Percentiles rank a stretch among this genome's conserved stretches.
Conservation (phyloP, 805 yeast genomes). For the Wickerhamiella domercqiae region DNA sequence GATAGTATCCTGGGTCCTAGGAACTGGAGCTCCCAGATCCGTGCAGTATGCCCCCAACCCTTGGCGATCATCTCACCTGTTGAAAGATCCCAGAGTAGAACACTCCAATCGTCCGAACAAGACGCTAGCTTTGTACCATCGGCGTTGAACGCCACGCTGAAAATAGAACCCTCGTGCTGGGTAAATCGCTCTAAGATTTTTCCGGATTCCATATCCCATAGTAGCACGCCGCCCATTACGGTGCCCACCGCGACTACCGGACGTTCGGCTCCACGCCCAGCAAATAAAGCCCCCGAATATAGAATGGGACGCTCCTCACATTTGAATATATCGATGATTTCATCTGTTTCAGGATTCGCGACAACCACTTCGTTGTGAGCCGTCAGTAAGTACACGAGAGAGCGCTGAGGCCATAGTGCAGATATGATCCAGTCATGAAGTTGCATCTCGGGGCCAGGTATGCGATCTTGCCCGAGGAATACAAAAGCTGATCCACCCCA, state of each 20-base stretch:
- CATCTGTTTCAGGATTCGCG: constrained; percentile 20
- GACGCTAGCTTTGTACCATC: constrained; percentile 45
- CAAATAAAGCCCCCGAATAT: constrained; percentile 66
- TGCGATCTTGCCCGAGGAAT: constrained; percentile 24
- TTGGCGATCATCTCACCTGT: constrained; percentile 47
- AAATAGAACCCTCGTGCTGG: constrained; percentile 85
- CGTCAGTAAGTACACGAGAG: constrained; percentile 40
- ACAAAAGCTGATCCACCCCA: constrained; percentile 46
- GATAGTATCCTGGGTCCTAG: constrained; percentile 33
- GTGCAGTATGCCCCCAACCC: constrained; percentile 95
- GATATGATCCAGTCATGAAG: constrained; percentile 71
- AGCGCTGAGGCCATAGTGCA: constrained; percentile 28
- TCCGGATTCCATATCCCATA: constrained; percentile 42
- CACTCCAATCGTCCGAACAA: constrained; percentile 90
- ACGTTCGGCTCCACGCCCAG: constrained; percentile 21
- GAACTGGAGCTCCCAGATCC: constrained; percentile 76
- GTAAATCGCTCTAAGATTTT: constrained; percentile 38
- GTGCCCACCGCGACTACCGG: constrained; percentile 76
- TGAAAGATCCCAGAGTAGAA: constrained; percentile 53
- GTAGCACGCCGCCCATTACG: constrained; percentile 70
- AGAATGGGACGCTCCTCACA: constrained; percentile 65
- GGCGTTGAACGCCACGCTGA: constrained; percentile 52
- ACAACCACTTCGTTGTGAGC: constrained; percentile 61
- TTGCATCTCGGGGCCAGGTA: constrained; percentile 21
- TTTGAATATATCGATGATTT: constrained; percentile 24